phyloP scores from a whole-genome alignment of 1,284 basidiomycete genomes.

The Serendipita sp. region DNA sequence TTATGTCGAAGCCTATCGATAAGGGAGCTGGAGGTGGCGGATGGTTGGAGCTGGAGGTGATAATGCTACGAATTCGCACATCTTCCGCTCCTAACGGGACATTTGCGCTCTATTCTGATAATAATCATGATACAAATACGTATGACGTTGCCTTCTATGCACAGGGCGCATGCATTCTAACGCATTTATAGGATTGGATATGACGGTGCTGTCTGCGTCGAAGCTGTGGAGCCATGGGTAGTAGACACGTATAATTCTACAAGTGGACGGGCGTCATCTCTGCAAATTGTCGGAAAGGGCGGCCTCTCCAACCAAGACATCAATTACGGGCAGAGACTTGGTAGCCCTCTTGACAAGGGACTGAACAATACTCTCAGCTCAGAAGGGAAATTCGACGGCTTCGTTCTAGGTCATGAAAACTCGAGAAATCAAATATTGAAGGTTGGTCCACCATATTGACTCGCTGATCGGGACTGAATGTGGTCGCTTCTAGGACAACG shows the following conservation, averaged over 20 bases:
- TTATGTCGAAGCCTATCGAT: conserved; percentile 16
- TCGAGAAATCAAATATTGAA: conserved; percentile 28
- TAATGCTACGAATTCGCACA: conserved; percentile 28
- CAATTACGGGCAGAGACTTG: conserved; percentile 9
- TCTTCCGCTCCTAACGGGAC: conserved; percentile 24
- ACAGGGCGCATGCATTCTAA: no score
- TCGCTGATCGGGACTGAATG: background rate
- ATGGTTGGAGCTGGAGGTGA: conserved; percentile 25
- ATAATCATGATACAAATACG: conserved; percentile 18
- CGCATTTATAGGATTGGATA: conserved; percentile 21
- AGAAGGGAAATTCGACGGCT: conserved; percentile 18
- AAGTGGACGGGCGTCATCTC: conserved; percentile 19
- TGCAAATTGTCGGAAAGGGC: conserved; percentile 21
- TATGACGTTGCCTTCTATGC: background rate
- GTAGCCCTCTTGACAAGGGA: conserved; percentile 13
- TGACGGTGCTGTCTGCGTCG: conserved; percentile 28
- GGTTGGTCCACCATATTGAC: background rate
- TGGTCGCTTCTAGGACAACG: conserved; percentile 20
- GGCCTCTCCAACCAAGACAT: conserved; percentile 8
- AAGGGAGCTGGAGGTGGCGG: conserved; percentile 17
- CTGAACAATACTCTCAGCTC: conserved; percentile 21
- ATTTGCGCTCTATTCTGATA: conserved; percentile 19
- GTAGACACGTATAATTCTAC: conserved; percentile 28
- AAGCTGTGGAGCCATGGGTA: conserved; percentile 30
- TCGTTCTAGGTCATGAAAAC: conserved; percentile 25